Base-by-base conservation (phyloP, 495 filamentous ascomycete genomes). In the Penicillium pulvis region DNA sequence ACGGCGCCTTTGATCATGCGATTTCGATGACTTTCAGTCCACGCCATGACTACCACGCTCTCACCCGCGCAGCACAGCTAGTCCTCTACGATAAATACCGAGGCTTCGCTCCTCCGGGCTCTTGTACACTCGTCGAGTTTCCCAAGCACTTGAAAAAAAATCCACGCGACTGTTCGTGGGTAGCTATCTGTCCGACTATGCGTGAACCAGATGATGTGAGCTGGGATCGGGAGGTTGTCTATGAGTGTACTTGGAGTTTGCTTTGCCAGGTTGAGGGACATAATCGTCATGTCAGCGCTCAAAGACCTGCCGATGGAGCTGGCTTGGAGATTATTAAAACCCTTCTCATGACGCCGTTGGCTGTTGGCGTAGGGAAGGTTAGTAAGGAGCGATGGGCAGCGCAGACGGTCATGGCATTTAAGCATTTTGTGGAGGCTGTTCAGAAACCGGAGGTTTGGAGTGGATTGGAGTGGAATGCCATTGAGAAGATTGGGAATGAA, bases 181-280 rank as follows among this genome's bases (percentile, higher is more conserved):
- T 83, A 16, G 78, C 73, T 8, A 55, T 83, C 17, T 83, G 81
- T 65, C 81, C 81, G 31, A 82, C 80, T 9, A 83, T 82, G 80
- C 61, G 75, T 26, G 62, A 73, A 16, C 80, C 79, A 0, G 36
- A 61, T 4, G 42, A 67, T 52, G 76, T 70, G 20, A 43, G 17
- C 17, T 83, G 81, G 80, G 76, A 83, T 59, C 74, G 76, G 3
- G 81, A 82, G 65, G 68, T 83, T n/a, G 75, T 82, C 19, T 82
- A 80, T 56, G 74, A 82, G 62, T 79, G 81, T 67, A 62, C 78
- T 1, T 82, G 81, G 81, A 77, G 75, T 60, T 56, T 83, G 59
- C 39, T 83, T 42, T 75, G 71, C 62, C 65, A 74, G 55, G 56
- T 82, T 23, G 76, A 81, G 52, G 69, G 73, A 10, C 71, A 73